Evolutionary conservation across 345 rosid genomes (phyloP).

Genomic region (Noccaea caerulescens): DNA sequence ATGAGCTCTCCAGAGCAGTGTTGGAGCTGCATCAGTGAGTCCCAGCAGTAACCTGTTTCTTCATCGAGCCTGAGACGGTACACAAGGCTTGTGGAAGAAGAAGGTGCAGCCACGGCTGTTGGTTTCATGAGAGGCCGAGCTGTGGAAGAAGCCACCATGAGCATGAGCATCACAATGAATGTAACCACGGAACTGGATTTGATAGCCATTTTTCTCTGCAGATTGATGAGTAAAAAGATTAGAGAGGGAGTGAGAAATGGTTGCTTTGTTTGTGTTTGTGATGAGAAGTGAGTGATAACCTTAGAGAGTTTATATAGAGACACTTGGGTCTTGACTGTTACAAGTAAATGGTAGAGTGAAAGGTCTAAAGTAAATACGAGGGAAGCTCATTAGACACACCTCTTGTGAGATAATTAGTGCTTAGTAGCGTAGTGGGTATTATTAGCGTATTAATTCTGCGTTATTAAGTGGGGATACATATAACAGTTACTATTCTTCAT

Average conservation of each 20-base stretch:
- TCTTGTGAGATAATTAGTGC: conserved; percentile 27
- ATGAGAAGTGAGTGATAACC: conserved; percentile 10
- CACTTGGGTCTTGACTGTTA: conserved; percentile 31
- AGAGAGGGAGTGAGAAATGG: neutral
- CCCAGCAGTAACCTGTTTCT: conserved; percentile 68
- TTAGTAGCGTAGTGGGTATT: conserved; percentile 33
- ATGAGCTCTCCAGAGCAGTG: conserved; percentile 77
- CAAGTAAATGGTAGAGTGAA: conserved; percentile 32
- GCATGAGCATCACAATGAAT: conserved; percentile 27
- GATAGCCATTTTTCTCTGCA: conserved; percentile 14
- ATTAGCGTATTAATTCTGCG: conserved; percentile 25
- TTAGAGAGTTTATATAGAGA: conserved; percentile 32
- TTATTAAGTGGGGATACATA: neutral
- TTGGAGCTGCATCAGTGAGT: conserved; percentile 69
- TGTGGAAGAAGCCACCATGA: conserved; percentile 38
- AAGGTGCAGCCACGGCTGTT: conserved; percentile 11
- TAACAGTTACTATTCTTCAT: too few species aligned
- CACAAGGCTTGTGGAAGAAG: conserved; percentile 40
- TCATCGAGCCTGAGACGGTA: conserved; percentile 53
- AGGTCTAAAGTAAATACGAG: conserved; percentile 21
- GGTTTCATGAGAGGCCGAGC: conserved; percentile 42
- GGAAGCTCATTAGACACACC: conserved; percentile 26
- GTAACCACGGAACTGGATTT: conserved; percentile 20
- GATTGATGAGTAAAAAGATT: conserved; percentile 7
- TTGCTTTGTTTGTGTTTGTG: conserved; percentile 27